phyloP scores from a whole-genome alignment of 2,329 filamentous ascomycete species.

The Camillea tinctor region DNA sequence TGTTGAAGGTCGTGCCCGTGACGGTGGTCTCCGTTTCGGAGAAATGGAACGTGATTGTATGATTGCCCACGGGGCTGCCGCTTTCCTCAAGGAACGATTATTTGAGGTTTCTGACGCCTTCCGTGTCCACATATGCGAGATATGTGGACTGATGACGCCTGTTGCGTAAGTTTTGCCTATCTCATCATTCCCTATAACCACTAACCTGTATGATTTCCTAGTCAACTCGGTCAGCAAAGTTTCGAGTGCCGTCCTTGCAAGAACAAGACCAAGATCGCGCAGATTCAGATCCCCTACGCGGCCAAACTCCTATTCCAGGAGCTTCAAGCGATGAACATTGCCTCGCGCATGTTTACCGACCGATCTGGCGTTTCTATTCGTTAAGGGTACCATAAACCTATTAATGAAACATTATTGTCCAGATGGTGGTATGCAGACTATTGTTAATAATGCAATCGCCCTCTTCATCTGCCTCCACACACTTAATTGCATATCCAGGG shows the following conservation, averaged over 20 bases:
- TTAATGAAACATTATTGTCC: neutral
- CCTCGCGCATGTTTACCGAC: conserved; percentile 93
- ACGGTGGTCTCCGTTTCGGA: conserved; percentile 98
- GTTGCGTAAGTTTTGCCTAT: conserved; percentile 77
- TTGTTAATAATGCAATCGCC: neutral
- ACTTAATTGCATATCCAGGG: neutral
- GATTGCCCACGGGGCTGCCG: conserved; percentile 98
- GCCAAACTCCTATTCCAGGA: conserved; percentile 99
- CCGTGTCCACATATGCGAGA: conserved; percentile 96
- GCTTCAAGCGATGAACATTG: conserved; percentile 97
- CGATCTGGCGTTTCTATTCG: conserved; percentile 72
- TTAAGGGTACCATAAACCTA: conserved; percentile 35
- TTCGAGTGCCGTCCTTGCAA: conserved; percentile 98
- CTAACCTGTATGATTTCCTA: conserved; percentile 42
- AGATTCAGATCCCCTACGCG: conserved; percentile 96
- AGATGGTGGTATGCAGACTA: neutral
- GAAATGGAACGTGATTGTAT: conserved; percentile 99
- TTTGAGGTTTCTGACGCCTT: conserved; percentile 98
- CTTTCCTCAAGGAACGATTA: conserved; percentile 94
- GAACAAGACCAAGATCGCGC: conserved; percentile 98
- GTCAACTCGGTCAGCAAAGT: conserved; percentile 89
- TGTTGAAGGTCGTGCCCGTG: conserved; percentile 95
- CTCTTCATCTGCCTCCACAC: neutral
- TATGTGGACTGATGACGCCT: conserved; percentile 97
- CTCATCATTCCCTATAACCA: conserved; percentile 1